A percentile compares a stretch with the other conserved stretches of the same genome.
These are phyloP conservation scores for Colletotrichum incanum DNA, from an alignment of 2,329 filamentous ascomycete species.

Conservation along the genomic window DNA sequence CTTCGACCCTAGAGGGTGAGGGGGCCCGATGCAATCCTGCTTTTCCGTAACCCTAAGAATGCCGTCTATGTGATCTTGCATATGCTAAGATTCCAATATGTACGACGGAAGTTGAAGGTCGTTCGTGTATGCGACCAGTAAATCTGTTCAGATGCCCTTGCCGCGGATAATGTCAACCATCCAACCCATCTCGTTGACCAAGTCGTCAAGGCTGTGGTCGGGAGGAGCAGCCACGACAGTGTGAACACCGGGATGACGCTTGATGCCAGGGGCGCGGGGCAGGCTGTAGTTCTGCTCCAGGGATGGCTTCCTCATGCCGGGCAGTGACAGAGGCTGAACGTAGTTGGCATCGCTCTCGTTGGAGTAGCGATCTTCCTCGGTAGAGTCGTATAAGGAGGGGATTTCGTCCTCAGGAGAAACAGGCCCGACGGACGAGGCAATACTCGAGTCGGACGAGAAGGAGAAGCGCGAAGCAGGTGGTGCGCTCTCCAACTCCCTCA, in stretches of 20 bases:
- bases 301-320: constrained; percentile 41
- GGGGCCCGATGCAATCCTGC: constrained; percentile 16
- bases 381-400: constrained; percentile 64
- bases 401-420: constrained; percentile 58
- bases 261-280: constrained; percentile 53
- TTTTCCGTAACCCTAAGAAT: constrained; percentile 8
- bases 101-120: constrained; percentile 1
- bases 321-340: constrained; percentile 46
- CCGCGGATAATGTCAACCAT: constrained; percentile 64
- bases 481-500: constrained; percentile 17
- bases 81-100: neutral
- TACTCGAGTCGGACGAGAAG: constrained; percentile 51
- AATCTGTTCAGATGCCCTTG: constrained; percentile 46
- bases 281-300: constrained; percentile 60
- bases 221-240: constrained; percentile 53
- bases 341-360: constrained; percentile 55
- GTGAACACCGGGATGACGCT: constrained; percentile 43
- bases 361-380: constrained; percentile 57
- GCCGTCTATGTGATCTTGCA: constrained; percentile 19
- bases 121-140: neutral
- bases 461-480: constrained; percentile 49
- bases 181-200: constrained; percentile 66
- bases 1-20: neutral
- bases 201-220: constrained; percentile 58
- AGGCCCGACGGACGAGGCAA: constrained; percentile 56